Base-by-base conservation (phyloP, 352 stramenopile species). In the Phytopythium sindhum region DNA sequence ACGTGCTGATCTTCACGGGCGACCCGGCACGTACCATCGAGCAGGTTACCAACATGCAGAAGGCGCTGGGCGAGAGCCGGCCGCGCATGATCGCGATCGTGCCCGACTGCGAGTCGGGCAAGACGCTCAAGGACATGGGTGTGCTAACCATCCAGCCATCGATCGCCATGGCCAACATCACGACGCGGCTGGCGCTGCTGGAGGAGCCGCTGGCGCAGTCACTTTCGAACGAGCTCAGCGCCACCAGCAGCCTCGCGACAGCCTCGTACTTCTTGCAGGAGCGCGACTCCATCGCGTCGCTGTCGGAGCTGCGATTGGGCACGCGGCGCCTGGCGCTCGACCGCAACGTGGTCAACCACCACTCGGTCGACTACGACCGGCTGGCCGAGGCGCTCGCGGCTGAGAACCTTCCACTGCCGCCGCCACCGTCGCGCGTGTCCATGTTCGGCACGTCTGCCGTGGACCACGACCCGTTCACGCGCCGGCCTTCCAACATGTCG, bases 161-260 rank as follows among this genome's bases (percentile, higher is more conserved):
- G n/a, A 85, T 90, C 41, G 79, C 78, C 21, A 68, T 90, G 24
- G 77, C 78, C 28, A 88, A 88, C 61, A 87, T 88, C 58, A 73
- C 77, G 24, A 88, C 78, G 15, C 77, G 77, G 28, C 75, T 86
- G 57, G 77, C 78, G 15, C 61, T 89, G 45, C 61, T 89, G 33
- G 77, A 87, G 23, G 64, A 66, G 14, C 67, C 70, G 10, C 69
- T 79, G 9, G 75, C 75, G 23, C 64, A 64, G 37, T 67, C 73
- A 26, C 60, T 81, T 11, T 81, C 73, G 23, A 73, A 74, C 58
- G 73, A 81, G 41, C 67, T 81, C 35, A 78, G 73, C 48, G 69
- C 72, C n/a, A 62, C 69, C 6, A 75, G 63, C 64, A 66, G 61
- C 33, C 74, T 80, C 66, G 70, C 75, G 14, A 84, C 73, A 12